Evolutionary conservation across 2,329 filamentous ascomycete genomes (phyloP).

Genomic region (Phyllosticta capitalensis): DNA sequence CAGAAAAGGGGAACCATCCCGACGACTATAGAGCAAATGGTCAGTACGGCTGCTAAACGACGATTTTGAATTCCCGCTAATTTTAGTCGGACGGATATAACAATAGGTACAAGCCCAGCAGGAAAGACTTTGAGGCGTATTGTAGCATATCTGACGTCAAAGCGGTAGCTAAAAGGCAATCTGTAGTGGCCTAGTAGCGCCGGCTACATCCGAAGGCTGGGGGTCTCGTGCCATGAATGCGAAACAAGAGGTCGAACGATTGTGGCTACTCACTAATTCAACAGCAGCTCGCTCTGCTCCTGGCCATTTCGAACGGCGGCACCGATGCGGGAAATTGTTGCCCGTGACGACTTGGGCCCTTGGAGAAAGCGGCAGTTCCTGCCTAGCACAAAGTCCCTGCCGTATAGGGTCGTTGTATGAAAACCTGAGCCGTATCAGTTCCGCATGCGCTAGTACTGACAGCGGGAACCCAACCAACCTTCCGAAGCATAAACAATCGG

Average conservation of each 20-base stretch:
- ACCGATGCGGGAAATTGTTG: slow-evolving; percentile 51
- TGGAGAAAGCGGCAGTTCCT: slow-evolving; percentile 69
- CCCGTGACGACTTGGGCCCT: slow-evolving; percentile 56
- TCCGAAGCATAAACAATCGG: slow-evolving; percentile 66
- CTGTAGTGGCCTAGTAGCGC: not conserved
- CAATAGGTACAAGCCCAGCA: not conserved
- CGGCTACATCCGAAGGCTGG: not conserved
- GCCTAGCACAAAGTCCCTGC: slow-evolving; percentile 60
- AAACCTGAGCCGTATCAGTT: slow-evolving; percentile 44
- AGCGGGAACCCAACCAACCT: slow-evolving; percentile 35
- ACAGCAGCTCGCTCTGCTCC: slow-evolving; percentile 60
- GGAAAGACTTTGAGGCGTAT: not conserved
- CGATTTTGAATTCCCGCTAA: not conserved
- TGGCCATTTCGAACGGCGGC: slow-evolving; percentile 50
- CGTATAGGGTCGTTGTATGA: slow-evolving; percentile 61
- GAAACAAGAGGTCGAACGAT: not conserved
- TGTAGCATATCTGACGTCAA: not conserved
- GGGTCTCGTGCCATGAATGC: not conserved
- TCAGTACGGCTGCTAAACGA: not conserved
- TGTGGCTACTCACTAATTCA: slow-evolving; percentile 52
- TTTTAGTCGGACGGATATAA: not conserved
- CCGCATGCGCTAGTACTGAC: not conserved
- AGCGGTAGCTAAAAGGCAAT: not conserved
- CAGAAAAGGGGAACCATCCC: slow-evolving; percentile 63
- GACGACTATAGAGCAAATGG: slow-evolving; percentile 34